These are phyloP conservation scores for Coniochaeta hoffmannii DNA, from an alignment of 2,329 filamentous ascomycete genomes.

Conservation along the genomic window DNA sequence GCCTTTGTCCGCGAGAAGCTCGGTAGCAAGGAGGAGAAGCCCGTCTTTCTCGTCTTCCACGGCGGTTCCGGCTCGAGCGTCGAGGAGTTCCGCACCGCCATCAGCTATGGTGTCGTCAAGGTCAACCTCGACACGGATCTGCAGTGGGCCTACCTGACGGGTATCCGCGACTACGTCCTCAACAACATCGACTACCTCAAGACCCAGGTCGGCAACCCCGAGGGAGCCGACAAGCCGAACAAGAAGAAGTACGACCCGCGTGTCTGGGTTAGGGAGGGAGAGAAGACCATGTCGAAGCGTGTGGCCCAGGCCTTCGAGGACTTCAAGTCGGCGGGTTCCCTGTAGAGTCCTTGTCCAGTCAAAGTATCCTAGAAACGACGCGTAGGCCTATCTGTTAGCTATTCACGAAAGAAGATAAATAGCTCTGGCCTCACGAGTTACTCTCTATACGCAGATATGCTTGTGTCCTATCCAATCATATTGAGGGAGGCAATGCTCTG, in stretches of 20 bases:
- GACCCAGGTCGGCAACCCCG: slow-evolving; percentile 86
- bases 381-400: no score
- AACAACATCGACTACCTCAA: slow-evolving; percentile 59
- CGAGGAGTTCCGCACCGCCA: slow-evolving; percentile 83
- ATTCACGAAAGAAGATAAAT: neutral
- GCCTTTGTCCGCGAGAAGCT: slow-evolving; percentile 79
- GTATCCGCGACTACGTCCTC: slow-evolving; percentile 90
- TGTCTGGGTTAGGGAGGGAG: slow-evolving; percentile 89
- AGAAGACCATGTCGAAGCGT: slow-evolving; percentile 90
- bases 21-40: slow-evolving; percentile 68
- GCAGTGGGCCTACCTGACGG: slow-evolving; percentile 87
- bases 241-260: slow-evolving; percentile 92
- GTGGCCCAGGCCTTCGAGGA: slow-evolving; percentile 76
- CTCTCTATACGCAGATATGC: no score
- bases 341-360: no score
- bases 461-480: no score
- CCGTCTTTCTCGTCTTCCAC: slow-evolving; percentile 99
- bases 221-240: slow-evolving; percentile 92
- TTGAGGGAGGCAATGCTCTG: no score
- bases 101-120: slow-evolving; percentile 93
- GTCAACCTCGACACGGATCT: slow-evolving; percentile 98
- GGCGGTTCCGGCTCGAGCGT: slow-evolving; percentile 89
- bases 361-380: no score
- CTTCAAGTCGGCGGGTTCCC: slow-evolving; percentile 78
- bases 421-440: neutral